phyloP scores from a whole-genome alignment of 345 rosid species.

The Eutrema heterophyllum region DNA sequence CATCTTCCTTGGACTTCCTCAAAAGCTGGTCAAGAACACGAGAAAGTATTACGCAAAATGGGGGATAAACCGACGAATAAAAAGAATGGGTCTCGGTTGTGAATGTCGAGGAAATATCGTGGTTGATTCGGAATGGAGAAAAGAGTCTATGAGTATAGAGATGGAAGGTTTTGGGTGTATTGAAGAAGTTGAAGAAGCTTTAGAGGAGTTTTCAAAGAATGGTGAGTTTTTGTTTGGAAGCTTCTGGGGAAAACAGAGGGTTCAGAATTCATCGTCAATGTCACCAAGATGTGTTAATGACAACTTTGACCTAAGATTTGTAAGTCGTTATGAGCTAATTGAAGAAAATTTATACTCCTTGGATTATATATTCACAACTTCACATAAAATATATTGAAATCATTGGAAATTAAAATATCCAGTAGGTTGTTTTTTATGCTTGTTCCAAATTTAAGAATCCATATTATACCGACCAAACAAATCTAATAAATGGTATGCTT shows the following conservation, averaged over 20 bases:
- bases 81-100: not conserved
- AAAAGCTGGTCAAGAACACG: conserved; percentile 47
- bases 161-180: conserved; percentile 39
- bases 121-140: conserved; percentile 15
- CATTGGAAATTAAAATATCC: not conserved
- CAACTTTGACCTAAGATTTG: conserved; percentile 30
- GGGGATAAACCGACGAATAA: conserved; percentile 32
- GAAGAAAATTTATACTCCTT: conserved; percentile 37
- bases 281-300: conserved; percentile 20
- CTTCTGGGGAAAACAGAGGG: conserved; percentile 62
- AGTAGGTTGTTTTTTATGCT: not conserved
- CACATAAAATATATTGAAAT: not conserved
- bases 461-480: not conserved
- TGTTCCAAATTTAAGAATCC: not conserved
- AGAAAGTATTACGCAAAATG: conserved; percentile 43
- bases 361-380: conserved; percentile 13
- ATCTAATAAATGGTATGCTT: not conserved
- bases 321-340: conserved; percentile 38
- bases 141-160: conserved; percentile 25
- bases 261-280: conserved; percentile 25
- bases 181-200: conserved; percentile 52
- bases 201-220: conserved; percentile 46
- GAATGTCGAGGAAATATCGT: not conserved
- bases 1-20: conserved; percentile 55
- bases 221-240: conserved; percentile 90